phyloP scores from a whole-genome alignment of 2,329 filamentous ascomycete genomes.

The Diaporthe capsici region DNA sequence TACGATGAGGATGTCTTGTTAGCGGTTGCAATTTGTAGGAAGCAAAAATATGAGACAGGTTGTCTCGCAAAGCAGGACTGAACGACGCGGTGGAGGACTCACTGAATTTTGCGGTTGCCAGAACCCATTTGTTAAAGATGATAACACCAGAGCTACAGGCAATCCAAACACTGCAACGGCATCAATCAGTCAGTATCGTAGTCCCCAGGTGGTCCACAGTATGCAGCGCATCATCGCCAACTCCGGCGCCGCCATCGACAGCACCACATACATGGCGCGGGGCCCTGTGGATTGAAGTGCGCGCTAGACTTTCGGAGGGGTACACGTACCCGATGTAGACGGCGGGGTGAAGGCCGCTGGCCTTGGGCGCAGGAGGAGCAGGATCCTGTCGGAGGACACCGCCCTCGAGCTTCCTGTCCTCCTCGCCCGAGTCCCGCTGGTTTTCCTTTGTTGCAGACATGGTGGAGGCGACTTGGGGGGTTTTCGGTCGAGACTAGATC shows the following conservation, averaged over 20 bases:
- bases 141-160: conserved; percentile 89
- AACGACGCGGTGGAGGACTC: neutral
- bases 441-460: conserved; percentile 43
- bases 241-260: neutral
- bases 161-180: conserved; percentile 82
- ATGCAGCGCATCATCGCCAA: neutral
- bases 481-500: neutral
- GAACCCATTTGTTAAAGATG: conserved; percentile 96
- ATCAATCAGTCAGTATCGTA: conserved; percentile 16
- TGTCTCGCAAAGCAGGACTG: conserved; percentile 17
- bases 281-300: conserved; percentile 47
- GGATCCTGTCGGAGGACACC: conserved; percentile 39
- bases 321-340: conserved; percentile 77
- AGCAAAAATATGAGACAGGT: conserved; percentile 12
- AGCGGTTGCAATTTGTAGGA: conserved; percentile 25
- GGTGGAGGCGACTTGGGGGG: neutral
- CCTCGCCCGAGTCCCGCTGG: conserved; percentile 42
- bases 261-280: neutral
- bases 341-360: conserved; percentile 72
- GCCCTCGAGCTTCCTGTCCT: conserved; percentile 43
- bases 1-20: conserved; percentile 15
- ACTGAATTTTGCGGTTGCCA: conserved; percentile 81
- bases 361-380: conserved; percentile 38
- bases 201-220: neutral
- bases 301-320: neutral